A percentile compares a stretch with the other conserved stretches of the same genome.
These are phyloP conservation scores for Euryodendron excelsum DNA, from an alignment of 148 eudicot genomes.

Conservation along the genomic window DNA sequence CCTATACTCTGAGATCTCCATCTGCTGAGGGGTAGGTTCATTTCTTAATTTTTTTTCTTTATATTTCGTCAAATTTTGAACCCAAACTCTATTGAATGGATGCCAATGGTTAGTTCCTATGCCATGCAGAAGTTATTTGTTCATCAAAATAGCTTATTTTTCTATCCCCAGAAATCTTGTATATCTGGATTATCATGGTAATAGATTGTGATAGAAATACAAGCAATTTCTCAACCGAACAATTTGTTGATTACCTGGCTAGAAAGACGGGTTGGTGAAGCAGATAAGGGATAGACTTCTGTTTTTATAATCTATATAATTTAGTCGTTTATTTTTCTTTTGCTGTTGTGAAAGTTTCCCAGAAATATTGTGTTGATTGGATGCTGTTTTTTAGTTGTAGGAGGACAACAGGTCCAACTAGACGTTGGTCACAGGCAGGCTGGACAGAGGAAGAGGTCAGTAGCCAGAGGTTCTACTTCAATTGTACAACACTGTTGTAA, in stretches of 20 bases:
- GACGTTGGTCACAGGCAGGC: constrained; percentile 75
- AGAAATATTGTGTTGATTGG: not conserved
- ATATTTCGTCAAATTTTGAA: not conserved
- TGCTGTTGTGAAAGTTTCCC: not conserved
- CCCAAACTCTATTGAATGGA: no score
- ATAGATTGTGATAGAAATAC: not conserved
- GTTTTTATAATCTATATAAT: not conserved
- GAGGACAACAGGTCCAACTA: constrained; percentile 42
- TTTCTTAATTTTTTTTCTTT: not conserved
- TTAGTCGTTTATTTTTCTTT: not conserved
- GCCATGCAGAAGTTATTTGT: not conserved
- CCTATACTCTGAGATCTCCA: constrained; percentile 24
- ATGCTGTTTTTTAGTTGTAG: constrained; percentile 18
- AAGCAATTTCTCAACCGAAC: not conserved
- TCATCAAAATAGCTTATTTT: not conserved
- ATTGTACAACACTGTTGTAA: not conserved
- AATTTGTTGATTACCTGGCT: not conserved
- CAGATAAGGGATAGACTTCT: not conserved
- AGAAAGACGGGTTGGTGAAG: not conserved
- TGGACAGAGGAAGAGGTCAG: constrained; percentile 92
- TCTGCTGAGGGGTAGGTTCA: constrained; percentile 29
- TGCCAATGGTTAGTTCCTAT: not conserved
- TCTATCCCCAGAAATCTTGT: not conserved
- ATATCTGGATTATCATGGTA: not conserved
- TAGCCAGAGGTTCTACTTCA: not conserved